Evolutionary conservation across 2,329 filamentous ascomycete genomes (phyloP).

Genomic region (Rhynchosporium graminicola): DNA sequence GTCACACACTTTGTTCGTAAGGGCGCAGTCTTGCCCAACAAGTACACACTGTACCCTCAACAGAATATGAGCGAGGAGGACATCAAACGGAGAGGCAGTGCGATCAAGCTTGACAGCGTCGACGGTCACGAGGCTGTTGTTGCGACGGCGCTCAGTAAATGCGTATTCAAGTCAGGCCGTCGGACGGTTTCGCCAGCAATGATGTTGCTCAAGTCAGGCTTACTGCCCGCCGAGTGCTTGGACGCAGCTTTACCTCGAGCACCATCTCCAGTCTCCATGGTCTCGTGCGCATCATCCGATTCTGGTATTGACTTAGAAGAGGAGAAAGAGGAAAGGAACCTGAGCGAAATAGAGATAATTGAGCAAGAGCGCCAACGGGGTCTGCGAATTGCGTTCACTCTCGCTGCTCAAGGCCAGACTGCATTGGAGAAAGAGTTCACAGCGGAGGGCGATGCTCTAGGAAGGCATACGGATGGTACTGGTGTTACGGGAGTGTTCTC

Average conservation of each 20-base stretch:
- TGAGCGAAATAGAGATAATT: slow-evolving; percentile 21
- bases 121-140: slow-evolving; percentile 26
- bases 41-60: slow-evolving; percentile 41
- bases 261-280: background rate
- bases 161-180: slow-evolving; percentile 61
- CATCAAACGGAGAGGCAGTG: slow-evolving; percentile 7
- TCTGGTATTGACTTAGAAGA: slow-evolving; percentile 28
- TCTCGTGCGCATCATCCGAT: slow-evolving; percentile 27
- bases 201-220: slow-evolving; percentile 58
- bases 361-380: slow-evolving; percentile 31
- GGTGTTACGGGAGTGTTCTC: slow-evolving; percentile 42
- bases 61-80: slow-evolving; percentile 30
- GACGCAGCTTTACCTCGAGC: slow-evolving; percentile 2
- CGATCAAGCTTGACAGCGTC: slow-evolving; percentile 10
- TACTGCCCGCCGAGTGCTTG: slow-evolving; percentile 52
- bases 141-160: slow-evolving; percentile 57
- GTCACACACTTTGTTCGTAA: slow-evolving; percentile 53
- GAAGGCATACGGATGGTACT: slow-evolving; percentile 42
- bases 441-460: slow-evolving; percentile 38
- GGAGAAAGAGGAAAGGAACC: slow-evolving; percentile 17
- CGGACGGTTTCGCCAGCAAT: slow-evolving; percentile 66
- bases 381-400: slow-evolving; percentile 27
- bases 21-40: slow-evolving; percentile 41
- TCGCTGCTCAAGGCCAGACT: slow-evolving; percentile 29
- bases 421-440: slow-evolving; percentile 34